Conservation (phyloP, 345 rosid species). For the Barbarea vulgaris region DNA sequence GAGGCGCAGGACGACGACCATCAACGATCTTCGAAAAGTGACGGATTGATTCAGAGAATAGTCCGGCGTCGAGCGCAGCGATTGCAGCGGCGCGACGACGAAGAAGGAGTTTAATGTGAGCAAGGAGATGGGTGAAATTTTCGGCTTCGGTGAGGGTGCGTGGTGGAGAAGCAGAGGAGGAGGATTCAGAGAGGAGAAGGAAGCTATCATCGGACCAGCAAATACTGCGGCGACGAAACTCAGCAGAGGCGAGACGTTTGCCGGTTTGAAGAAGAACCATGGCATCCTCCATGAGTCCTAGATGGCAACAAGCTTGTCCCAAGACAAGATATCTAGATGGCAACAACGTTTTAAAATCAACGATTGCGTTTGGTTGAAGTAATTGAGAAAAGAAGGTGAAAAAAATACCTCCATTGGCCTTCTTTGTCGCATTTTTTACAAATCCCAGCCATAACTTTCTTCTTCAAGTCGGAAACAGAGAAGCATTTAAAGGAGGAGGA, state of each 20-base stretch:
- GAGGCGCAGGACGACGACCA: slow-evolving; percentile 86
- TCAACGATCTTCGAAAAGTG: slow-evolving; percentile 90
- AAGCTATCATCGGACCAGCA: slow-evolving; percentile 94
- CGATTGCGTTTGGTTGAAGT: slow-evolving; percentile 27
- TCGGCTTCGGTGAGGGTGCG: slow-evolving; percentile 57
- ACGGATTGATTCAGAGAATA: slow-evolving; percentile 78
- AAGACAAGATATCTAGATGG: slow-evolving; percentile 63
- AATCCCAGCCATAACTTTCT: slow-evolving; percentile 85
- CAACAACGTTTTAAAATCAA: not conserved
- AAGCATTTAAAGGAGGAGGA: slow-evolving; percentile 82
- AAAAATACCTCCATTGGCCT: slow-evolving; percentile 89
- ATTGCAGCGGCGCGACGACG: slow-evolving; percentile 90
- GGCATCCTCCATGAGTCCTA: slow-evolving; percentile 97
- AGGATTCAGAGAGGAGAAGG: slow-evolving; percentile 45
- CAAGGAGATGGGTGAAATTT: slow-evolving; percentile 62
- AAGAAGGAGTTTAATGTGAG: slow-evolving; percentile 80
- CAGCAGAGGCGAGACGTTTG: slow-evolving; percentile 89
- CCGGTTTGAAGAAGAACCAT: slow-evolving; percentile 93
- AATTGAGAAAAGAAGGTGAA: not conserved
- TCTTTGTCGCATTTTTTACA: slow-evolving; percentile 71
- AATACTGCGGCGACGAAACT: slow-evolving; percentile 85
- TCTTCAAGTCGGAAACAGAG: slow-evolving; percentile 84
- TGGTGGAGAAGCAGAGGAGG: slow-evolving; percentile 56
- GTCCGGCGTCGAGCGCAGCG: slow-evolving; percentile 86
- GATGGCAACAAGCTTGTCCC: slow-evolving; percentile 92